A percentile compares a stretch with the other conserved stretches of the same genome.
These are phyloP conservation scores for Emmonsia crescens DNA, from an alignment of 2,329 filamentous ascomycete species.

Conservation along the genomic window DNA sequence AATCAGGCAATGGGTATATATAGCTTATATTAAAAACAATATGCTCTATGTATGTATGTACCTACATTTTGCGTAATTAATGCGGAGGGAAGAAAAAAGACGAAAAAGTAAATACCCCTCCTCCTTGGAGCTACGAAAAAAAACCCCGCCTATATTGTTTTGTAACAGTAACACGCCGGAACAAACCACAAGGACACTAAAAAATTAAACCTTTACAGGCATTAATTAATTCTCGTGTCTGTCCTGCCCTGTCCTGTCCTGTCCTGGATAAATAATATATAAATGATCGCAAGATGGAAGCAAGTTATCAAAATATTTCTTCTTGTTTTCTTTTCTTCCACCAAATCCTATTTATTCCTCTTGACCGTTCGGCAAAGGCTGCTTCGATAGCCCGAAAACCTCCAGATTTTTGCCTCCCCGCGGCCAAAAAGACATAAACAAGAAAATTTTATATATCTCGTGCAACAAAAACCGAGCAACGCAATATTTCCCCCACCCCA, in stretches of 20 bases:
- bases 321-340: background rate
- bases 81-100: too few relatives aligned
- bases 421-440: background rate
- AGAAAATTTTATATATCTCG: background rate
- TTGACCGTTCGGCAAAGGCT: background rate
- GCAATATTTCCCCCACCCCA: background rate
- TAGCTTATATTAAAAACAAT: too few relatives aligned
- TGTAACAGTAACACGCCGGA: too few relatives aligned
- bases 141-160: background rate
- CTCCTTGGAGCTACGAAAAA: background rate
- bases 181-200: too few relatives aligned
- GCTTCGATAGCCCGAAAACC: background rate
- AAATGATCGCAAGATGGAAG: background rate
- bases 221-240: background rate
- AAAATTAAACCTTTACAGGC: too few relatives aligned
- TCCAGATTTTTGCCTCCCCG: background rate
- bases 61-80: background rate
- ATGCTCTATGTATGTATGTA: too few relatives aligned
- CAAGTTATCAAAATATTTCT: background rate
- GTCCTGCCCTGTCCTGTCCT: too few relatives aligned
- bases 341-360: background rate
- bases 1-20: too few relatives aligned
- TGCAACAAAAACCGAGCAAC: background rate
- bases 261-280: too few relatives aligned
- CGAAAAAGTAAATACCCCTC: too few relatives aligned